A percentile compares a stretch with the other conserved stretches of the same genome.
Evolutionary conservation across 495 filamentous ascomycete genomes (phyloP).

Genomic region (Melanomma pulvis-pyrius): DNA sequence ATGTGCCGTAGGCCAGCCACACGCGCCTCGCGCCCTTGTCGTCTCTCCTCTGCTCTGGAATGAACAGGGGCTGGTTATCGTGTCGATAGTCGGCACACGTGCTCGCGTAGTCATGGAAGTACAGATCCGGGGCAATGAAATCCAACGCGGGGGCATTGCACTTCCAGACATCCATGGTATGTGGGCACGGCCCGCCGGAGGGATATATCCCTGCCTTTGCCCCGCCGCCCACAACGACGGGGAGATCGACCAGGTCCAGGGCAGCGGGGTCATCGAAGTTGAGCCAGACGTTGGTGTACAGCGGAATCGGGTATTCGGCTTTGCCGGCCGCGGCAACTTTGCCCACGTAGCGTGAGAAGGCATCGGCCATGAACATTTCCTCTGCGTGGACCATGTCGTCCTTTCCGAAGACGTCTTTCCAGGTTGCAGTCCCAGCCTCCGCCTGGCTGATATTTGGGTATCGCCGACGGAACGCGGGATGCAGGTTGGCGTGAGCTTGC

Average conservation of each 20-base stretch:
- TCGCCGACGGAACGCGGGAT: background rate
- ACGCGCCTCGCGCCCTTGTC: slow-evolving; percentile 53
- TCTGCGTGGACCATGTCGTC: slow-evolving; percentile 49
- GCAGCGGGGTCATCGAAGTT: slow-evolving; percentile 47
- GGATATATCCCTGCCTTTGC: slow-evolving; percentile 41
- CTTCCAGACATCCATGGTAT: slow-evolving; percentile 51
- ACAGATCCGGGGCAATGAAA: slow-evolving; percentile 56
- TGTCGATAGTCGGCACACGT: slow-evolving; percentile 51
- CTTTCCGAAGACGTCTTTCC: slow-evolving; percentile 48
- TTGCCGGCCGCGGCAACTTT: slow-evolving; percentile 51
- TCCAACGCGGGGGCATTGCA: slow-evolving; percentile 50
- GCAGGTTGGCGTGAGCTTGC: background rate
- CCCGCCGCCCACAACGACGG: slow-evolving; percentile 52
- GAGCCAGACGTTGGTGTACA: slow-evolving; percentile 56
- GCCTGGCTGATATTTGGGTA: too few relatives aligned
- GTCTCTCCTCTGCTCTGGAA: slow-evolving; percentile 55
- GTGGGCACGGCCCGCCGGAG: background rate
- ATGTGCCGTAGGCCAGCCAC: slow-evolving; percentile 51
- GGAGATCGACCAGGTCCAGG: too few relatives aligned
- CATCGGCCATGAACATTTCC: slow-evolving; percentile 57
- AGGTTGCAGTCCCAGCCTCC: too few relatives aligned
- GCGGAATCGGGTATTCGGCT: slow-evolving; percentile 48
- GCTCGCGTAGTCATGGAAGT: slow-evolving; percentile 51
- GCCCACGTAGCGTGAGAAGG: slow-evolving; percentile 51
- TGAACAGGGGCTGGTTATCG: slow-evolving; percentile 53